Conservation (phyloP, 2,329 filamentous ascomycete species). For the Metarhizium robertsii region DNA sequence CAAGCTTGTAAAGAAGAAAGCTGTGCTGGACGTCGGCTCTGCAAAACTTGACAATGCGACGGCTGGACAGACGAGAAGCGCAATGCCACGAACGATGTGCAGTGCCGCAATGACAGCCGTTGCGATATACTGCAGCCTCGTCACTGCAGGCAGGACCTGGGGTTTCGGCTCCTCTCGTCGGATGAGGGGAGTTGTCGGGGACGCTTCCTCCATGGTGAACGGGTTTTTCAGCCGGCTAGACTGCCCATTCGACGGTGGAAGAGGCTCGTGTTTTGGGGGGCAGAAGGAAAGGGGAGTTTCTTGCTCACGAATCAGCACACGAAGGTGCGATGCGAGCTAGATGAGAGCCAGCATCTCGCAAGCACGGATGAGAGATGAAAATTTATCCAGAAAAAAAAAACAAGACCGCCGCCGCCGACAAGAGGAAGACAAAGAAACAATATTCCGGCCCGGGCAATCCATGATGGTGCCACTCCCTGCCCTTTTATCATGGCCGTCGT, state of each 20-base stretch:
- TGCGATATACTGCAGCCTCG: constrained; percentile 14
- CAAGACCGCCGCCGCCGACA: background rate
- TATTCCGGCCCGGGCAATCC: background rate
- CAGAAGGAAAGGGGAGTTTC: background rate
- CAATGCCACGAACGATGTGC: constrained; percentile 19
- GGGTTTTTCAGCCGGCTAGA: background rate
- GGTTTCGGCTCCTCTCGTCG: background rate
- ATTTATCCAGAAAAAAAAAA: background rate
- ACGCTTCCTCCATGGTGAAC: background rate
- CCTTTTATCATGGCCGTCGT: background rate
- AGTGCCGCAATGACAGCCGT: constrained; percentile 15
- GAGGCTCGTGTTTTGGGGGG: background rate
- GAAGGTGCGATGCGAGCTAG: background rate
- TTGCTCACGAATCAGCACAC: background rate
- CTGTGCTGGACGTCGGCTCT: constrained; percentile 15
- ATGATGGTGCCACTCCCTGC: background rate
- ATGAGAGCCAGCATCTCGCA: background rate
- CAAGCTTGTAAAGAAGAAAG: constrained; percentile 20
- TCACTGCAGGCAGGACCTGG: constrained; percentile 2
- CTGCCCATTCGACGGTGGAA: background rate
- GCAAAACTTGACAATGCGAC: constrained; percentile 21
- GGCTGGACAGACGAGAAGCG: constrained; percentile 17
- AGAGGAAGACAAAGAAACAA: background rate
- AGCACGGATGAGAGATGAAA: background rate
- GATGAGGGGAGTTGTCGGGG: constrained; percentile 6